phyloP scores from a whole-genome alignment of 2,329 filamentous ascomycete species.

The Exophiala mesophila region DNA sequence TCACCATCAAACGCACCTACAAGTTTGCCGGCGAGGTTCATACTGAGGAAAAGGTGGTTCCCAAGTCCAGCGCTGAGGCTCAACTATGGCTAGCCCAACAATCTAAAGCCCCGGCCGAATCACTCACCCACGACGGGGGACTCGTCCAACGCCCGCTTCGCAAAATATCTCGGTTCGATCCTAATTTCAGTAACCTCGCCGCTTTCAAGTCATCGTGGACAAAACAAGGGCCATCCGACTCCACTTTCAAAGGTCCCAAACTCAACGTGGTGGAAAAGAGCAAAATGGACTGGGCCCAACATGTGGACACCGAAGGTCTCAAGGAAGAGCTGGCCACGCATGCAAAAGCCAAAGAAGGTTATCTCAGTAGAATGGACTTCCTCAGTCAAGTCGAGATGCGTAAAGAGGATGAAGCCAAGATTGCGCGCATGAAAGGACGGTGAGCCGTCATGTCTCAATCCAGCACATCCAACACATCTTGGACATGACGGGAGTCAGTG shows the following conservation, averaged over 20 bases:
- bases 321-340: conserved; percentile 58
- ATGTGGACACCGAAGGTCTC: conserved; percentile 58
- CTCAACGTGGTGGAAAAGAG: conserved; percentile 65
- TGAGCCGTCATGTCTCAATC: conserved; percentile 1
- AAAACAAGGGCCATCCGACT: conserved; percentile 24
- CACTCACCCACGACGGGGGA: conserved; percentile 23
- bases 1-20: conserved; percentile 54
- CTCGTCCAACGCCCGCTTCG: conserved; percentile 36
- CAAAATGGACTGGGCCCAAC: conserved; percentile 60
- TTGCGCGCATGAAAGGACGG: conserved; percentile 43
- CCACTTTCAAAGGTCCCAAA: conserved; percentile 48
- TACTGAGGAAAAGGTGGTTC: conserved; percentile 50
- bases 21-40: conserved; percentile 53
- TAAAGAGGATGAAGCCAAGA: conserved; percentile 52
- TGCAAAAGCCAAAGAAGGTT: conserved; percentile 58
- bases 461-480: too few species aligned
- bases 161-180: conserved; percentile 43
- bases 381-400: conserved; percentile 54
- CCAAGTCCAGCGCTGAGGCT: conserved; percentile 51
- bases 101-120: conserved; percentile 30
- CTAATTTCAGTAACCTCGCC: conserved; percentile 33
- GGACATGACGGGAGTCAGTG: too few species aligned
- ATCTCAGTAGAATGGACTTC: conserved; percentile 59
- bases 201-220: conserved; percentile 30
- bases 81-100: conserved; percentile 48